Evolutionary conservation across 177 flowering plant genomes (phyloP).

Genomic region (Vitis hybrid): DNA sequence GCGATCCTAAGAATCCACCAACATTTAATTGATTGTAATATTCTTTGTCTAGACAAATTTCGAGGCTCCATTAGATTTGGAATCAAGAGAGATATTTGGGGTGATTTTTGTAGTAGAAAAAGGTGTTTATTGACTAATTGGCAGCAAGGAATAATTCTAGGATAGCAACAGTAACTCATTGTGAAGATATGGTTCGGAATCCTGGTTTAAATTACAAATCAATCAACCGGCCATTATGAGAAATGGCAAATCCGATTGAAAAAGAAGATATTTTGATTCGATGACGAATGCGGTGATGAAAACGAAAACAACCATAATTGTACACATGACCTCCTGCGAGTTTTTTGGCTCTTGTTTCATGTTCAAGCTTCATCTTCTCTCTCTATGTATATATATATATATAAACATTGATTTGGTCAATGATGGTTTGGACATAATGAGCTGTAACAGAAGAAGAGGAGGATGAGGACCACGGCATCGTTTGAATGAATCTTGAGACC

Average conservation of each 20-base stretch:
- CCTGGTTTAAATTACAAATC: not conserved
- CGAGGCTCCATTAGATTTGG: conserved; percentile 16
- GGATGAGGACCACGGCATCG: too few species aligned
- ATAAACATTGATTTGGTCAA: conserved; percentile 8
- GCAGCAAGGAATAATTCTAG: conserved; percentile 6
- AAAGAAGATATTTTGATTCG: not conserved
- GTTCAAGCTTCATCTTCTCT: not conserved
- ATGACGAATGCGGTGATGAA: conserved; percentile 11
- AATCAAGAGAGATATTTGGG: conserved; percentile 14
- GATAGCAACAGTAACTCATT: not conserved
- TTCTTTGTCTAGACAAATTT: conserved; percentile 11
- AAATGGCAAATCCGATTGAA: conserved; percentile 4
- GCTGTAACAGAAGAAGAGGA: not conserved
- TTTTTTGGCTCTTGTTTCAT: conserved; percentile 23
- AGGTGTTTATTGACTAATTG: conserved; percentile 8
- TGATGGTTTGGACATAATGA: conserved; percentile 1
- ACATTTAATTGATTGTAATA: not conserved
- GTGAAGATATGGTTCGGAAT: conserved; percentile 17
- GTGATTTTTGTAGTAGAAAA: conserved; percentile 1
- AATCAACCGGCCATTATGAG: too few species aligned
- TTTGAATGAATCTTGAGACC: too few species aligned
- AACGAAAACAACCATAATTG: not conserved
- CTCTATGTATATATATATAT: not conserved
- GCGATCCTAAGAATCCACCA: conserved; percentile 16
- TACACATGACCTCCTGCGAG: conserved; percentile 16